A percentile compares a stretch with the other conserved stretches of the same genome.
phyloP scores from a whole-genome alignment of 805 yeast species.

The Blastobotrys parvus region DNA sequence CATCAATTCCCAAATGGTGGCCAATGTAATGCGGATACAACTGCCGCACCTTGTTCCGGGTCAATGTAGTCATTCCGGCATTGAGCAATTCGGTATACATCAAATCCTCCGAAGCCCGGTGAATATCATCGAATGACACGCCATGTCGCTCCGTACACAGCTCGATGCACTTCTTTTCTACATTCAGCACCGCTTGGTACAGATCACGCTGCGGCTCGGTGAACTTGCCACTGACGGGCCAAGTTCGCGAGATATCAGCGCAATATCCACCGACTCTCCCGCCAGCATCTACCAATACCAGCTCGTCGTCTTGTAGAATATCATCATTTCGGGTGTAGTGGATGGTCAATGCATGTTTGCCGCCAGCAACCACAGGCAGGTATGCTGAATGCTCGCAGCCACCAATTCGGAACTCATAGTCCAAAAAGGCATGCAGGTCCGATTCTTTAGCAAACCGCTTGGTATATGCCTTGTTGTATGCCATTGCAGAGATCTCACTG shows the following conservation, averaged over 20 bases:
- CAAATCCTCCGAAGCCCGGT: conserved; percentile 52
- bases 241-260: conserved; percentile 91
- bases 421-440: conserved; percentile 70
- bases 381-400: conserved; percentile 91
- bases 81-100: conserved; percentile 60
- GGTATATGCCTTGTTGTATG: conserved; percentile 76
- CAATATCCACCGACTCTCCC: conserved; percentile 92
- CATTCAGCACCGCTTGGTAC: conserved; percentile 80
- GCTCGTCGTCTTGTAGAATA: conserved; percentile 61
- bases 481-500: conserved; percentile 72
- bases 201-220: conserved; percentile 73
- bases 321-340: conserved; percentile 94
- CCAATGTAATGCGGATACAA: conserved; percentile 93
- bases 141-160: conserved; percentile 49
- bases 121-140: conserved; percentile 63
- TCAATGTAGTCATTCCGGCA: conserved; percentile 49
- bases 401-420: conserved; percentile 70
- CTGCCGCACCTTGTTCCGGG: conserved; percentile 25
- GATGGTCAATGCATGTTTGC: conserved; percentile 78
- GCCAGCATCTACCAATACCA: conserved; percentile 91
- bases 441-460: conserved; percentile 55
- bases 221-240: conserved; percentile 80
- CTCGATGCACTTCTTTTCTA: conserved; percentile 69
- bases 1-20: conserved; percentile 88
- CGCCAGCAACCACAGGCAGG: conserved; percentile 94